phyloP scores from a whole-genome alignment of 176 grass and related monocot species.

The Themeda triandra region DNA sequence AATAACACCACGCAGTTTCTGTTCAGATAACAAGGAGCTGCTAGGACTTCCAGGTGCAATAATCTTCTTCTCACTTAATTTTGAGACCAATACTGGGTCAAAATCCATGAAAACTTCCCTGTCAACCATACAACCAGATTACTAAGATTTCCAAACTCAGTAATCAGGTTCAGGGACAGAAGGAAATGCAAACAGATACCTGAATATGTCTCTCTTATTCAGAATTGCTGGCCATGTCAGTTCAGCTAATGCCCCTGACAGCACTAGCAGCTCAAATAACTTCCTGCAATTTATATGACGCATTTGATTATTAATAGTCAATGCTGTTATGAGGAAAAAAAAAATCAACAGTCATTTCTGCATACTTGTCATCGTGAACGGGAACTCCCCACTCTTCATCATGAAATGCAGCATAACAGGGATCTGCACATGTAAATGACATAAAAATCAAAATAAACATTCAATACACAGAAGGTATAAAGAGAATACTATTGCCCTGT shows the following conservation, averaged over 20 bases:
- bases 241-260: slow-evolving; percentile 92
- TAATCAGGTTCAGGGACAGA: slow-evolving; percentile 2
- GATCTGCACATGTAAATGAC: slow-evolving; percentile 41
- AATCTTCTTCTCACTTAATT: slow-evolving; percentile 90
- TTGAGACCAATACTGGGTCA: slow-evolving; percentile 66
- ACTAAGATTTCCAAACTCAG: neutral
- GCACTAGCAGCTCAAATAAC: slow-evolving; percentile 88
- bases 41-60: slow-evolving; percentile 64
- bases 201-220: slow-evolving; percentile 79
- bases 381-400: slow-evolving; percentile 86
- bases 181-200: slow-evolving; percentile 47
- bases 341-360: neutral
- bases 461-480: neutral
- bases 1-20: slow-evolving; percentile 76
- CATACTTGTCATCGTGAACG: slow-evolving; percentile 85
- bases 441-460: slow-evolving; percentile 17
- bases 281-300: slow-evolving; percentile 55
- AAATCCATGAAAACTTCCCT: slow-evolving; percentile 99
- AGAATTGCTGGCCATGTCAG: slow-evolving; percentile 91
- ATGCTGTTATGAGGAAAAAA: slow-evolving; percentile 9
- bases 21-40: slow-evolving; percentile 73
- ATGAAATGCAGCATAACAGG: slow-evolving; percentile 75
- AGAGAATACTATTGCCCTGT: neutral
- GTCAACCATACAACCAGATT: slow-evolving; percentile 16
- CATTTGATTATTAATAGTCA: slow-evolving; percentile 7